Evolutionary conservation across 1,284 basidiomycete species (phyloP).

Genomic region (Heterobasidion parviporum): DNA sequence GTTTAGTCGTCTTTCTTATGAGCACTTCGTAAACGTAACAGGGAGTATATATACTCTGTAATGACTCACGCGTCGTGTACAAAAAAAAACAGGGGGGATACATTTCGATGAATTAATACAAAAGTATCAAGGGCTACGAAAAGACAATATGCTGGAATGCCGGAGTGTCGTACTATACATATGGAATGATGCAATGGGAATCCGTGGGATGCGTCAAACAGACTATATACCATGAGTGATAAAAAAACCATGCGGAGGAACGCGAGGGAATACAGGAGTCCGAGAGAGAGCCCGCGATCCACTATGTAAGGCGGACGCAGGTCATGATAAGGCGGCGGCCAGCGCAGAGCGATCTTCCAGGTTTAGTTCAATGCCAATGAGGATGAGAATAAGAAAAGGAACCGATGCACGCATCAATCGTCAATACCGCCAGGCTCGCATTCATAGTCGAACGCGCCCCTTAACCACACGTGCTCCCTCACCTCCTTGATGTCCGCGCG

Average conservation of each 20-base stretch:
- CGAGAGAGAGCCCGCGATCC: not conserved
- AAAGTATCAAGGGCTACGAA: not conserved
- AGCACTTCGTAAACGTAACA: no score
- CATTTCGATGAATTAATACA: not conserved
- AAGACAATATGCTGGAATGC: not conserved
- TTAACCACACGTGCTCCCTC: slow-evolving; percentile 71
- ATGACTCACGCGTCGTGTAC: not conserved
- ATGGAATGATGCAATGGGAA: not conserved
- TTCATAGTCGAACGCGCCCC: slow-evolving; percentile 21
- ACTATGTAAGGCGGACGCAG: no score
- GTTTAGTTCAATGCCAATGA: no score
- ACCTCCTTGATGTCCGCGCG: slow-evolving; percentile 69
- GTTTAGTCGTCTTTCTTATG: not conserved
- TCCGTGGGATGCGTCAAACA: not conserved
- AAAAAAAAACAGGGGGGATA: not conserved
- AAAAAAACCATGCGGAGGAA: not conserved
- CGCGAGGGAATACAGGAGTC: not conserved
- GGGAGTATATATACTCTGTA: no score
- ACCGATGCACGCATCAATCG: no score
- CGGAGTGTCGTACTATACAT: not conserved
- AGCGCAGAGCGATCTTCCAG: no score
- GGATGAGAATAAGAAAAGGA: no score
- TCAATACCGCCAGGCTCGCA: not conserved
- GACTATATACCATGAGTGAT: not conserved
- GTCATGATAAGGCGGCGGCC: no score